Conservation (phyloP, 1,284 basidiomycete genomes). For the Lentinus polychrous region DNA sequence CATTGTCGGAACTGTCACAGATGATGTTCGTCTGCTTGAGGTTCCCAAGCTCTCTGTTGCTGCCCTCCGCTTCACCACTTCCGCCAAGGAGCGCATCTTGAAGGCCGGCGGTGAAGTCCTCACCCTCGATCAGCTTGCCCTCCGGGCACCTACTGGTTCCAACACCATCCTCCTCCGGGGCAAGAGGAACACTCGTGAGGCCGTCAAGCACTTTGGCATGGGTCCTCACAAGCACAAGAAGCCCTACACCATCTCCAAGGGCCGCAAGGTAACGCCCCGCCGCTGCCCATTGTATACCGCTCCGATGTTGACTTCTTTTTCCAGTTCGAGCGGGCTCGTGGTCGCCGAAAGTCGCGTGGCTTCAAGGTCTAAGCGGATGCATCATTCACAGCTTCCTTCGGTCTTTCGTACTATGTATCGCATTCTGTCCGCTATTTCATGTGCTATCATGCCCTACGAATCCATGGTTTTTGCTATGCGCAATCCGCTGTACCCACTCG, state of each 20-base stretch:
- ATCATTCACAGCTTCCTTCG: not conserved
- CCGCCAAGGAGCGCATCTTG: constrained; percentile 91
- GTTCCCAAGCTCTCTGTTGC: constrained; percentile 93
- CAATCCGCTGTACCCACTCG: too few relatives aligned
- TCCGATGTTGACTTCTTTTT: constrained; percentile 4
- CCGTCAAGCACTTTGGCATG: constrained; percentile 96
- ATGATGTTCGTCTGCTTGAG: constrained; percentile 86
- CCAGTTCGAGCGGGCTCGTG: constrained; percentile 84
- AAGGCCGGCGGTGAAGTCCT: constrained; percentile 93
- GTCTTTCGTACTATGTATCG: not conserved
- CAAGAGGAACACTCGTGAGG: constrained; percentile 89
- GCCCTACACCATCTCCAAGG: constrained; percentile 90
- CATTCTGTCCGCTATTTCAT: not conserved
- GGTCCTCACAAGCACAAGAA: constrained; percentile 91
- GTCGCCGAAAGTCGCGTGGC: constrained; percentile 88
- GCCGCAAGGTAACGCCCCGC: constrained; percentile 68
- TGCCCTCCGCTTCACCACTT: constrained; percentile 91
- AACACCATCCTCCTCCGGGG: constrained; percentile 94
- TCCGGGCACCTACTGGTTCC: constrained; percentile 88
- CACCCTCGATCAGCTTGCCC: constrained; percentile 95
- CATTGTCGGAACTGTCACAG: constrained; percentile 88
- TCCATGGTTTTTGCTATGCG: not conserved
- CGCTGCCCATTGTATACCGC: not conserved
- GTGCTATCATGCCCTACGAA: not conserved
- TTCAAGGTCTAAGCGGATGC: constrained; percentile 72